Evolutionary conservation across 2,329 filamentous ascomycete genomes (phyloP), one percentile per base, ranked within the genome.

Genomic region (Aspergillus brunneoviolaceus): DNA sequence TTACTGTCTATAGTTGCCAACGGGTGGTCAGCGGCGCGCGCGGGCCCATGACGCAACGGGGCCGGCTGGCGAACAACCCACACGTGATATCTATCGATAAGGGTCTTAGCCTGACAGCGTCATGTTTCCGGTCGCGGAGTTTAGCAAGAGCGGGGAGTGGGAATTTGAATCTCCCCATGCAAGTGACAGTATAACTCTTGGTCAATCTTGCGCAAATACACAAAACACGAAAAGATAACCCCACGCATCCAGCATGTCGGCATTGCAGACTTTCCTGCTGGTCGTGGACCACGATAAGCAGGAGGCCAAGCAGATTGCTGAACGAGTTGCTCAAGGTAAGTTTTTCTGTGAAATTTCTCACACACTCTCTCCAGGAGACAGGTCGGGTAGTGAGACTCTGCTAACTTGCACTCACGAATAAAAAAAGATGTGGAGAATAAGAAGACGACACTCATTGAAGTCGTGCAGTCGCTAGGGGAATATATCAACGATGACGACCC

Each of bases 401-500:
- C 33, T 35, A 12, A 16, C 33, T 35, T 12, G 14, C 14, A 35
- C 33, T 12, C 33, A 35, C 4, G 11, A 1, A 35, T 21, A 35
- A 5, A 7, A 33, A 33, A 2, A 87, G 85, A 82, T 72, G 77
- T 89, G 61, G 82, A 87, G 69, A 79, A 74, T 67, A 86, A 84
- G 65, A 79, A 87, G 66, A 77, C 84, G 55, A 87, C 85, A 66
- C 78, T 89, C 35, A 80, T 89, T 58, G 82, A 83, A 57, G 75
- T 89, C 53, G 84, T 89, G 57, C 84, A 87, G 69, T 85, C 84
- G 49, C 77, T 89, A 33, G 85, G 85, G 21, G 85, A 88, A 71
- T 89, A 88, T 66, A 82, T 89, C 69, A 89, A 88, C 65, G 84
- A 87, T 71, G 85, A 88, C 67, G 85, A 89, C 75, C 79, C 80